Conservation (phyloP, 2,329 filamentous ascomycete genomes). For the Penicillium fuscoglaucum region DNA sequence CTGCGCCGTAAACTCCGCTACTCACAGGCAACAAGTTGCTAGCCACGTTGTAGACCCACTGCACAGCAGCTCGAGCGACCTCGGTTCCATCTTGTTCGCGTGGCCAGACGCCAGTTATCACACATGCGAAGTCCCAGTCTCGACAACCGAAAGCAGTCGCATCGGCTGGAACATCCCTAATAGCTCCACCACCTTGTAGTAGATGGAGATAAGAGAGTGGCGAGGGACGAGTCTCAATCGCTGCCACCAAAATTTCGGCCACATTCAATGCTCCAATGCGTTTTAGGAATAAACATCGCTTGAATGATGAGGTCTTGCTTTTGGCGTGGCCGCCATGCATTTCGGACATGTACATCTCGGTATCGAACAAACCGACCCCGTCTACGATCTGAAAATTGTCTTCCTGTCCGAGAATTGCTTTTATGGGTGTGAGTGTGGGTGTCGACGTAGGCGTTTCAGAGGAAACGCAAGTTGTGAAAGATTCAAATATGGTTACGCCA, state of each 20-base stretch:
- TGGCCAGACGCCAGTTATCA: constrained; percentile 63
- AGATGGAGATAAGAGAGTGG: constrained; percentile 63
- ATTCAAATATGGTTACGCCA: constrained; percentile 54
- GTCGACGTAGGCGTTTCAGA: neutral
- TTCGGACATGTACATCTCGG: constrained; percentile 60
- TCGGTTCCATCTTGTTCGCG: constrained; percentile 46
- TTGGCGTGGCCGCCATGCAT: constrained; percentile 61
- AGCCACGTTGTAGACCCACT: constrained; percentile 60
- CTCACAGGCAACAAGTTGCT: constrained; percentile 52
- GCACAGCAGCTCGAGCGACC: constrained; percentile 39
- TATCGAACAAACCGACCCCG: constrained; percentile 55
- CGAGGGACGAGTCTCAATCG: constrained; percentile 53
- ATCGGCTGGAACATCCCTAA: constrained; percentile 47
- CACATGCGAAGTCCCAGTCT: constrained; percentile 65
- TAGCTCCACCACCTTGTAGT: constrained; percentile 58
- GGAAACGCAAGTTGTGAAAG: constrained; percentile 25
- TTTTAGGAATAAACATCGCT: constrained; percentile 63
- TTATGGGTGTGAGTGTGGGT: neutral
- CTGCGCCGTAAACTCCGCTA: constrained; percentile 58
- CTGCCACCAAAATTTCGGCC: constrained; percentile 42
- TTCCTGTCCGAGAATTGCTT: constrained; percentile 38
- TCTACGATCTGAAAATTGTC: constrained; percentile 44
- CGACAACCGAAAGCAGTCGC: constrained; percentile 63
- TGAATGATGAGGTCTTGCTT: constrained; percentile 64
- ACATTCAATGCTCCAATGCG: constrained; percentile 43